Conservation (phyloP, 441 rosid species). For the Breynia disticha region DNA sequence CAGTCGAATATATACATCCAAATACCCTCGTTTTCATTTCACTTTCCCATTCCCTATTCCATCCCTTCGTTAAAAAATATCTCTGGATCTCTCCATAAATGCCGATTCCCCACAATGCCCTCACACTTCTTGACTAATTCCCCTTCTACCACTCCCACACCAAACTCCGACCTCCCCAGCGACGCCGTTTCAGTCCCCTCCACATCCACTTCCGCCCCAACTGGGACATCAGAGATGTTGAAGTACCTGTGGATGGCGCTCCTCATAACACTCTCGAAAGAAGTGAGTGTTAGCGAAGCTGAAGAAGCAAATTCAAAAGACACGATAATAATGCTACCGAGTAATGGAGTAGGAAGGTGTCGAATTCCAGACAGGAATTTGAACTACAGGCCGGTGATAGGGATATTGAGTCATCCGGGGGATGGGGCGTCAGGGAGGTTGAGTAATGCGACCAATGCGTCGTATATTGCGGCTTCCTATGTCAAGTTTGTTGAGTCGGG, state of each 20-base stretch:
- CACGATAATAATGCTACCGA: conserved; percentile 36
- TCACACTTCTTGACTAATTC: conserved; percentile 25
- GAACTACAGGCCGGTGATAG: conserved; percentile 68
- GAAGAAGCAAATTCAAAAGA: neutral
- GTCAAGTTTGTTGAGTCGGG: conserved; percentile 86
- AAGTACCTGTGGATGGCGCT: conserved; percentile 46
- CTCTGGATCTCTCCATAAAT: too few relatives aligned
- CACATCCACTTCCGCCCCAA: neutral
- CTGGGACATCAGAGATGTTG: conserved; percentile 40
- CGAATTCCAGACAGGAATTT: conserved; percentile 38
- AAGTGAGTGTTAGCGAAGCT: conserved; percentile 22
- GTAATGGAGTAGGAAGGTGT: conserved; percentile 30
- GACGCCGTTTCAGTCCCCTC: conserved; percentile 6
- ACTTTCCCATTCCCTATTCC: too few relatives aligned
- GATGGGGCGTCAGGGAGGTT: conserved; percentile 86
- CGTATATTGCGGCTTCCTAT: conserved; percentile 81
- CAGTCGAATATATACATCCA: too few relatives aligned
- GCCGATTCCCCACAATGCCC: conserved; percentile 28
- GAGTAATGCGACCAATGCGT: conserved; percentile 38
- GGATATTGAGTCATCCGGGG: conserved; percentile 75
- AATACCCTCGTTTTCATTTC: too few relatives aligned
- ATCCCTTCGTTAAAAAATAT: too few relatives aligned
- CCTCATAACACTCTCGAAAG: conserved; percentile 37
- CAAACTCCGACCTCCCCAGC: conserved; percentile 20
- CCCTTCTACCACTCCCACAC: conserved; percentile 8